These are phyloP conservation scores for Fusarium sp. DNA, from an alignment of 2,329 filamentous ascomycete genomes.

Conservation along the genomic window DNA sequence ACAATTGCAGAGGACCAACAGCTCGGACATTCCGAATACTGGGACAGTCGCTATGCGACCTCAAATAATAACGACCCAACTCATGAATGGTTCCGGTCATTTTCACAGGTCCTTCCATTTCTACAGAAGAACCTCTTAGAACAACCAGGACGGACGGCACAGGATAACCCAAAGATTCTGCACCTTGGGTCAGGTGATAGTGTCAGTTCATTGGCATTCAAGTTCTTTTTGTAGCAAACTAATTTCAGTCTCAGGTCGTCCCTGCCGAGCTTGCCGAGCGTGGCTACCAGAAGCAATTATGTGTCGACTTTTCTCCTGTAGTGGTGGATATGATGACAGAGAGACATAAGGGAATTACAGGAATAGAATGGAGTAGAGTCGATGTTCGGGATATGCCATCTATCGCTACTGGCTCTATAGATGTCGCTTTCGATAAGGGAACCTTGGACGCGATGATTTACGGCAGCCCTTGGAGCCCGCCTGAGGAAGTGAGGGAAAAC, in stretches of 20 bases:
- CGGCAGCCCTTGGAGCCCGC: background rate
- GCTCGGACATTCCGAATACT: background rate
- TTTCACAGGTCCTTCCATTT: background rate
- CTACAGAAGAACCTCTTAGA: background rate
- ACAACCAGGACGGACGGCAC: background rate
- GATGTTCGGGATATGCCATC: background rate
- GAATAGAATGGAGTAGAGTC: background rate
- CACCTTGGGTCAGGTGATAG: background rate
- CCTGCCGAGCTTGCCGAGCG: background rate
- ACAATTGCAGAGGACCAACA: conserved; percentile 6
- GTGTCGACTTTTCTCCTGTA: background rate
- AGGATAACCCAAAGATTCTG: background rate
- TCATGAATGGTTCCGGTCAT: background rate
- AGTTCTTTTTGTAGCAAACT: rapidly evolving
- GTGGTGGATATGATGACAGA: background rate
- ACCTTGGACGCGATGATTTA: conserved; percentile 4
- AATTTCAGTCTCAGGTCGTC: background rate
- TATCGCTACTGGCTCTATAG: background rate
- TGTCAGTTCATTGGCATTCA: rapidly evolving
- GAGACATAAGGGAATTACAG: background rate
- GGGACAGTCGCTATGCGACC: background rate
- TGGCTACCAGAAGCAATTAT: background rate
- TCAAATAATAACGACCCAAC: background rate
- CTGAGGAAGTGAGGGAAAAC: background rate
- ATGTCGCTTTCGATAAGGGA: conserved; percentile 9